phyloP scores from a whole-genome alignment of 139 green algal species.

The Haematococcus sp. region DNA sequence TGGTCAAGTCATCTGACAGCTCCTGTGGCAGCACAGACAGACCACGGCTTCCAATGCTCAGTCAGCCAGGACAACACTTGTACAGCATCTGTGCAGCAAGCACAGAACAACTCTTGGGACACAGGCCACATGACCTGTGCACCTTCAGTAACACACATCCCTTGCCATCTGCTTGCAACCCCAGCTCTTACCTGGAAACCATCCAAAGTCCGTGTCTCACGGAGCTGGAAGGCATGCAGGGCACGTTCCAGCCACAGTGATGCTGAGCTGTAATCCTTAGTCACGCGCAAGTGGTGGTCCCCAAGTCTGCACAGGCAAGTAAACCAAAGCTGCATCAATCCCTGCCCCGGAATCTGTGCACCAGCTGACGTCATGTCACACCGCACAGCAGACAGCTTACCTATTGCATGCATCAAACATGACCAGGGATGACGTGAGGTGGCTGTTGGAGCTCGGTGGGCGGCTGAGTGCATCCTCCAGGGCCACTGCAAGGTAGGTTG shows the following conservation, averaged over 20 bases:
- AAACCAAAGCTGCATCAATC: neutral
- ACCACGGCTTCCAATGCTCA: too few species aligned
- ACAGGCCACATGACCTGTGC: neutral
- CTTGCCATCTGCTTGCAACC: too few species aligned
- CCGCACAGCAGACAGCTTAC: neutral
- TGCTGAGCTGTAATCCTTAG: neutral
- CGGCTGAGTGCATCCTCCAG: too few species aligned
- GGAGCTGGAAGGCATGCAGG: neutral
- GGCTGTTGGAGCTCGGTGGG: too few species aligned
- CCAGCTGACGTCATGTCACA: neutral
- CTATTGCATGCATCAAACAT: slow-evolving; percentile 11
- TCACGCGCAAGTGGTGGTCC: slow-evolving; percentile 5
- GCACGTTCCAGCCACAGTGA: neutral
- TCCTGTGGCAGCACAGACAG: too few species aligned
- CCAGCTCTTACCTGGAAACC: neutral
- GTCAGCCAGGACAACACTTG: too few species aligned
- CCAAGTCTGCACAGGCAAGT: slow-evolving; percentile 1
- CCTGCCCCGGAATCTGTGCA: neutral
- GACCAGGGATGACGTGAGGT: neutral
- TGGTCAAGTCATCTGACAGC: too few species aligned
- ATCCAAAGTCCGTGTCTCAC: neutral
- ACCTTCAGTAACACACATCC: too few species aligned
- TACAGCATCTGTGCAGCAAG: neutral
- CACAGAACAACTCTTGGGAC: neutral
- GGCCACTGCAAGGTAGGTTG: too few species aligned